Base-by-base conservation (phyloP, 306 rosid species). In the Aeschynomene evenia region DNA sequence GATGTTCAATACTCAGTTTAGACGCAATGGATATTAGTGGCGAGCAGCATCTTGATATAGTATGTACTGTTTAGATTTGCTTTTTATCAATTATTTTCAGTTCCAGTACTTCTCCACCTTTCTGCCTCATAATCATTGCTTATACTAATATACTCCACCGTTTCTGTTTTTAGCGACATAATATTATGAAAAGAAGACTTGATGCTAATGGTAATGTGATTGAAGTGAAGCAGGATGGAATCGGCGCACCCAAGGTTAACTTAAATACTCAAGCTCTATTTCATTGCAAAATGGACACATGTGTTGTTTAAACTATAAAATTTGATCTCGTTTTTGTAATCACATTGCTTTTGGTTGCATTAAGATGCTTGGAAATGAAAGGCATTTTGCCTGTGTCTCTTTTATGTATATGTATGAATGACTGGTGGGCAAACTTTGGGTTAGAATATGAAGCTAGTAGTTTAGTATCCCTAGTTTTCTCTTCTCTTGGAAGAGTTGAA, bases 211-310 rank as follows among this genome's bases (percentile, higher is more conserved):
- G 91, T 62, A 85, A 78, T 66, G 79, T 89, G 66, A 81, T 92
- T 52, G 95, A 89, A 80, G 77, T 79, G n/a, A 87, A 23, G 80
- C 77, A 75, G 83, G 98, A 87, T 63, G 92, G 91, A 71, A 86
- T 92, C 70, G 98, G 98, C 66, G 98, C 95, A 12, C 85, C 95
- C 50, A 89, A 92, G 98, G 98, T 92, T 84, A 71, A 89, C 70
- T 70, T 29, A 54, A 63, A 70, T 69, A 66, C 40, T 53, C 14
- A 3, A 53, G 29, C 23, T 26, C 13, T 40, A 42, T 73, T 70
- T 72, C 18, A 48, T 69, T 37, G 40, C 72, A 54, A 23, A 52
- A 42, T 19, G n/a, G 52, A 61, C 54, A 46, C 4, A 26, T 74
- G 45, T 42, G 37, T 57, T 66, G 66, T 46, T 29, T 46, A 49